These are phyloP conservation scores for Crithidia sp. DNA, from an alignment of 208 protist species.

Conservation along the genomic window DNA sequence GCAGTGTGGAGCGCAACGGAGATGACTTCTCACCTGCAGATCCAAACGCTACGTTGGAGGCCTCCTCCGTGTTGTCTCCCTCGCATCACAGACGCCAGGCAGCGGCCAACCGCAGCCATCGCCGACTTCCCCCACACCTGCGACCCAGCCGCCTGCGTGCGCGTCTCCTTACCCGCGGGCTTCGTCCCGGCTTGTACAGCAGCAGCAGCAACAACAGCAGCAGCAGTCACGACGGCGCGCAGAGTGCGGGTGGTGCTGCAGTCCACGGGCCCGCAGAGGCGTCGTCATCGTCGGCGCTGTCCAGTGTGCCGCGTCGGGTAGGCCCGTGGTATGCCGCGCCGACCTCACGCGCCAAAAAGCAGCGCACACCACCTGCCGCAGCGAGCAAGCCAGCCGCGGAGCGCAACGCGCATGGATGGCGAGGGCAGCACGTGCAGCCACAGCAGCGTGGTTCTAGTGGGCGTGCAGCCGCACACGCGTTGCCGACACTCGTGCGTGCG, in stretches of 20 bases:
- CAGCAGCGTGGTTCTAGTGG: neutral
- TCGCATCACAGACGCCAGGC: neutral
- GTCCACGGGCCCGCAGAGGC: neutral
- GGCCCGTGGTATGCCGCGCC: constrained; percentile 34
- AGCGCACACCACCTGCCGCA: neutral
- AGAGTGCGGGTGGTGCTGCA: neutral
- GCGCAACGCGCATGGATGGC: neutral
- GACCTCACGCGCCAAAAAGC: neutral
- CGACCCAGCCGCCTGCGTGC: constrained; percentile 21
- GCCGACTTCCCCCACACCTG: constrained; percentile 21
- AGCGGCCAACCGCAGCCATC: neutral
- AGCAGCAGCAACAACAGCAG: constrained; percentile 10
- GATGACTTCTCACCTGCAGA: too few relatives aligned
- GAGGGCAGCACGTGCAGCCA: neutral
- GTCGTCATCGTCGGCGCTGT: neutral
- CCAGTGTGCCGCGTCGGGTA: neutral
- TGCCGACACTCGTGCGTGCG: neutral
- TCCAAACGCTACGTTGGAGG: too few relatives aligned
- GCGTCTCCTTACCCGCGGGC: constrained; percentile 27
- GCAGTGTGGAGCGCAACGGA: too few relatives aligned
- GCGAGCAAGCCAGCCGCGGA: neutral
- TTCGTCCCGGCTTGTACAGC: constrained; percentile 19
- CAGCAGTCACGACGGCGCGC: neutral
- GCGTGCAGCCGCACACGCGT: neutral
- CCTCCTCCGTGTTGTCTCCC: too few relatives aligned